These are phyloP conservation scores for Termitomyces bulborhizus DNA, from an alignment of 768 basidiomycete genomes.

Conservation along the genomic window DNA sequence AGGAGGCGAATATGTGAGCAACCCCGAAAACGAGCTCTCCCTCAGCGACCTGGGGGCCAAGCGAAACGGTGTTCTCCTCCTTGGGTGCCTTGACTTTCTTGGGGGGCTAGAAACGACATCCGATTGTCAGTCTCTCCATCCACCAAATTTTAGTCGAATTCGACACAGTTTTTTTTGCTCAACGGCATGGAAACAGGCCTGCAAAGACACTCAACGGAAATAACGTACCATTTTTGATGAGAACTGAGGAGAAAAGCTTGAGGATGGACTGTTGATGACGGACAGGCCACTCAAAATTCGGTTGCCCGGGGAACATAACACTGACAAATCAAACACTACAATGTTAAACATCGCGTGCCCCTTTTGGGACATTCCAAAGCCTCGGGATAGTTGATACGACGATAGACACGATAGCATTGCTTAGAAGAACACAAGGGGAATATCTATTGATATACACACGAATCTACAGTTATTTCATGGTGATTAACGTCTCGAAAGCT, in stretches of 20 bases:
- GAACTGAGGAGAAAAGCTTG: conserved; percentile 24
- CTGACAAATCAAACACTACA: conserved; percentile 8
- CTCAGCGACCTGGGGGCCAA: conserved; percentile 94
- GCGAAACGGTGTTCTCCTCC: conserved; percentile 81
- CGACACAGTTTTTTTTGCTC: conserved; percentile 1
- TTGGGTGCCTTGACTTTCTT: conserved; percentile 75
- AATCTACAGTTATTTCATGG: too few species aligned
- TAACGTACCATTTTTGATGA: conserved; percentile 34
- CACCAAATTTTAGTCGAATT: conserved; percentile 24
- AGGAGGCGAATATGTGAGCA: conserved; percentile 97
- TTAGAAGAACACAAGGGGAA: too few species aligned
- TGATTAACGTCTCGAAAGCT: too few species aligned
- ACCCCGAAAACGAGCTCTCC: conserved; percentile 98
- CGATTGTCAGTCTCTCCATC: conserved; percentile 31
- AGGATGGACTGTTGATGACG: conserved; percentile 25
- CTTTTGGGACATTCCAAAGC: not conserved
- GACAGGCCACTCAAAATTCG: conserved; percentile 11
- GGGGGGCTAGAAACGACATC: conserved; percentile 52
- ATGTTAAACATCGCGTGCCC: not conserved
- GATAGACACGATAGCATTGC: too few species aligned
- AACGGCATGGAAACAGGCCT: not conserved
- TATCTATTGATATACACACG: too few species aligned
- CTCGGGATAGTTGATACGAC: too few species aligned
- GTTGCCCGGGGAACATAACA: not conserved
- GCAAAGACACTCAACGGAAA: not conserved